phyloP scores from a whole-genome alignment of 2,329 filamentous ascomycete species.

The Plectosphaerella plurivora region DNA sequence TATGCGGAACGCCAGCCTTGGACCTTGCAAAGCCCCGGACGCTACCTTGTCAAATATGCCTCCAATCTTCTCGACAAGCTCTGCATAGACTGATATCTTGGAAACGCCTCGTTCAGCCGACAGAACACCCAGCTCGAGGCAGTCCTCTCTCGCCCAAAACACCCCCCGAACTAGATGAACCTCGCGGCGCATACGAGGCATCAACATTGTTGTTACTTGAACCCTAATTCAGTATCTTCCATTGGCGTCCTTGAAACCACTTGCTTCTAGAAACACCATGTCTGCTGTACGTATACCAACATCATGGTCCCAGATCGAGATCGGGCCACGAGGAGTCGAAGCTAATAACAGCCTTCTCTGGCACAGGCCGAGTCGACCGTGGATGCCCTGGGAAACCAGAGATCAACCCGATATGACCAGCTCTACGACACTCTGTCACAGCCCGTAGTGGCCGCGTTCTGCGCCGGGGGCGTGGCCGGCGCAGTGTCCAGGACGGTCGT shows the following conservation, averaged over 20 bases:
- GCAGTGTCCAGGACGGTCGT: slow-evolving; percentile 98
- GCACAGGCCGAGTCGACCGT: neutral
- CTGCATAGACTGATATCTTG: neutral
- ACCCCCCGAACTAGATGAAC: too few species aligned
- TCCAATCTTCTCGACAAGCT: slow-evolving; percentile 1
- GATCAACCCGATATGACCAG: slow-evolving; percentile 14
- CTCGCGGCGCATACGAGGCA: too few species aligned
- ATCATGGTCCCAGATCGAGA: too few species aligned
- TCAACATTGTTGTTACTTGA: too few species aligned
- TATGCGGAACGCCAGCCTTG: too few species aligned
- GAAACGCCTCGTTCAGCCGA: too few species aligned
- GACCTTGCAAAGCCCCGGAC: too few species aligned
- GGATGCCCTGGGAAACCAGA: neutral
- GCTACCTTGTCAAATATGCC: slow-evolving; percentile 4
- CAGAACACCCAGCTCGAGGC: too few species aligned
- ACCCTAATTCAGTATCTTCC: too few species aligned
- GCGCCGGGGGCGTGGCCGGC: slow-evolving; percentile 88
- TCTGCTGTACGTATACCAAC: neutral
- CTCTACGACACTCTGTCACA: slow-evolving; percentile 61
- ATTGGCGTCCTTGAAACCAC: neutral
- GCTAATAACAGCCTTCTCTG: neutral
- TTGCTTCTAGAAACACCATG: neutral
- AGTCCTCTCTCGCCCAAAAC: too few species aligned
- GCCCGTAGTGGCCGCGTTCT: slow-evolving; percentile 85
- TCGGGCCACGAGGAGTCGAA: too few species aligned